Percentiles rank a stretch among this genome's conserved stretches.
phyloP scores from a whole-genome alignment of 208 protist species.

The Trypanosoma boissoni region DNA sequence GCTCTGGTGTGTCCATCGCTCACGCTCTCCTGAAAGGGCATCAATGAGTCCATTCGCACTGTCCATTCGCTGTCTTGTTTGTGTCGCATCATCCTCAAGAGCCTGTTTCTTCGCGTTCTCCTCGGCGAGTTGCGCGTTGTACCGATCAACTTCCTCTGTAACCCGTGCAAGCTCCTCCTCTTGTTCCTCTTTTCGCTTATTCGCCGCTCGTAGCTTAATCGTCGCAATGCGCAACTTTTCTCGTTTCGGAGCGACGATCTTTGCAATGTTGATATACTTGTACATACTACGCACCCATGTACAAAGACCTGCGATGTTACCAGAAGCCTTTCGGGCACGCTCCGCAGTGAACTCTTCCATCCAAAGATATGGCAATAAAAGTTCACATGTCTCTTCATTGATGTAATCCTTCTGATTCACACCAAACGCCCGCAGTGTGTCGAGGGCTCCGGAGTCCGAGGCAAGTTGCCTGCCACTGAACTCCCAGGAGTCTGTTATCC shows the following conservation, averaged over 20 bases:
- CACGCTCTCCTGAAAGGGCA: conserved; percentile 95
- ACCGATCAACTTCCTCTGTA: conserved; percentile 91
- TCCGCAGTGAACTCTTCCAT: conserved; percentile 95
- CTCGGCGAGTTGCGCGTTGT: conserved; percentile 90
- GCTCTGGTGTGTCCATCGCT: conserved; percentile 96
- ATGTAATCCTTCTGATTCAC: conserved; percentile 94
- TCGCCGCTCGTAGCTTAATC: conserved; percentile 87
- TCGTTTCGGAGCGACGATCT: conserved; percentile 96
- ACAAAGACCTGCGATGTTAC: conserved; percentile 93
- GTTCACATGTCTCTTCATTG: conserved; percentile 98
- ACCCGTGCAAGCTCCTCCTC: conserved; percentile 94
- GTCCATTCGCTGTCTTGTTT: conserved; percentile 96
- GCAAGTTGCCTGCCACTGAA: conserved; percentile 81
- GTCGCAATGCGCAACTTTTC: conserved; percentile 88
- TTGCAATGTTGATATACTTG: conserved; percentile 97
- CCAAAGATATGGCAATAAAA: conserved; percentile 96
- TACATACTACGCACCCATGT: conserved; percentile 96
- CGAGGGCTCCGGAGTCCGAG: conserved; percentile 69
- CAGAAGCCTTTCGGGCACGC: conserved; percentile 88
- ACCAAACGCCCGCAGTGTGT: conserved; percentile 80
- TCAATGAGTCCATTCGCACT: conserved; percentile 96
- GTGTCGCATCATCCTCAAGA: conserved; percentile 95
- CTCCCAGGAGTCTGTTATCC: conserved; percentile 92
- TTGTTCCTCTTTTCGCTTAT: conserved; percentile 96
- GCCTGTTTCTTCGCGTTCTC: conserved; percentile 96